Evolutionary conservation across 2,329 filamentous ascomycete species (phyloP), one percentile per base, ranked within the genome.

Genomic region (Zalaria sp.): DNA sequence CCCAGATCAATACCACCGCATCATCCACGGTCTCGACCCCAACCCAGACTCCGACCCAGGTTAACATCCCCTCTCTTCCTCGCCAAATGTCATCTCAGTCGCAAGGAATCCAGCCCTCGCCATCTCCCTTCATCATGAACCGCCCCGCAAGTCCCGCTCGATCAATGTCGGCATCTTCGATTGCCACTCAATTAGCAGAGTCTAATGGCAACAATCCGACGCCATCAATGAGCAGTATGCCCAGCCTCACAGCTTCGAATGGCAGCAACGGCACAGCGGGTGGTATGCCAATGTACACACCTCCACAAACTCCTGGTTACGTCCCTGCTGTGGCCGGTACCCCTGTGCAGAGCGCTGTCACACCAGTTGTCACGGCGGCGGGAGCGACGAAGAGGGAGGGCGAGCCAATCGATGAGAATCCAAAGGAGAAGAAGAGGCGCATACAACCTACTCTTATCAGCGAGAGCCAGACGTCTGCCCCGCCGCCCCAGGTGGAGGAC

Each of bases 281-380:
- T 25, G 62, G 62, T 3, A 65, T 93, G 35, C 83, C 87, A 0
- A 76, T 93, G 53, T 85, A 83, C 32, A 95, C 89, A 5, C 89
- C 91, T 2, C 91, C 89, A 1, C 83, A 93, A 58, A 96, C 89
- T 3, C 89, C 89, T 4, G 65, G 74, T 57, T 46, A 53, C 53
- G 40, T 41, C 26, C 76, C 70, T 43, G 69, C 74, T 2, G 53
- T 71, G n/a, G 67, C 34, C 41, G 41, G 29, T 11, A 27, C 38
- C 6, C 37, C 39, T 31, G 38, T 50, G 48, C 38, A 50, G 51
- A 48, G 56, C 55, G 44, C 57, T 54, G 34, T 27, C 37, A 35
- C 11, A 10, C 18, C 37, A 8, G 25, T 36, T 3, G 31, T 45
- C 11, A 31, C 42, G 25, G 27, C 32, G 29, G 40, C 39, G 25